These are phyloP conservation scores for Baorangia bicolor DNA, from an alignment of 768 basidiomycete species.

Conservation along the genomic window DNA sequence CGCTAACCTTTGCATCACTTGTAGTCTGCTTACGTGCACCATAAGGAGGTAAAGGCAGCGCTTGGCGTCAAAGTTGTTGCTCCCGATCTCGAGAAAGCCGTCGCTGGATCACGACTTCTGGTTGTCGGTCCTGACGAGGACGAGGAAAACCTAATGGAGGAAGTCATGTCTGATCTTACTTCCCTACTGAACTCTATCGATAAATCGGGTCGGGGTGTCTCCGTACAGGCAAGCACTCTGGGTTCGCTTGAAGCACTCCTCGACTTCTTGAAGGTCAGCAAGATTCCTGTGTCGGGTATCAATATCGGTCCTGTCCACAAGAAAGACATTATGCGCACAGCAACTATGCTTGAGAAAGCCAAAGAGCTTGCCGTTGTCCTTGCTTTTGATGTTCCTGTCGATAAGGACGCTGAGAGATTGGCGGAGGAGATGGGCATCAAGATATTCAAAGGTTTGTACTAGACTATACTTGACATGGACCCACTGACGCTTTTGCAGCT, in stretches of 20 bases:
- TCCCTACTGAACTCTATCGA: conserved; percentile 86
- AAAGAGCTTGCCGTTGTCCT: conserved; percentile 94
- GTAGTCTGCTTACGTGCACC: conserved; percentile 94
- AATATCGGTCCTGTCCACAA: conserved; percentile 98
- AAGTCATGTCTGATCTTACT: conserved; percentile 95
- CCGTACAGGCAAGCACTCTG: conserved; percentile 95
- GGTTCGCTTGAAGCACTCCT: conserved; percentile 96
- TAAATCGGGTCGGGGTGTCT: conserved; percentile 95
- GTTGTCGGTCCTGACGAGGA: conserved; percentile 95
- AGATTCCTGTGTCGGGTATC: conserved; percentile 96
- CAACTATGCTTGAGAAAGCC: conserved; percentile 93
- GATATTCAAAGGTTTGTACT: conserved; percentile 82
- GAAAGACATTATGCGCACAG: conserved; percentile 89
- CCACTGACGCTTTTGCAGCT: conserved; percentile 47
- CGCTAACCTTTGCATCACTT: conserved; percentile 2
- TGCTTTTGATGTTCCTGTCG: conserved; percentile 93
- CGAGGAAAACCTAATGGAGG: conserved; percentile 90
- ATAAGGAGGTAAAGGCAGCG: conserved; percentile 96
- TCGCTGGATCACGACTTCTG: conserved; percentile 92
- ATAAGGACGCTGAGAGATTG: conserved; percentile 87
- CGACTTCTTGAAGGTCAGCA: conserved; percentile 91
- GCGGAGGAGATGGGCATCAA: conserved; percentile 94
- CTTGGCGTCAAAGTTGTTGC: conserved; percentile 95
- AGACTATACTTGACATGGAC: neutral
- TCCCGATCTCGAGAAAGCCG: conserved; percentile 95